A percentile compares a stretch with the other conserved stretches of the same genome.
Conservation (phyloP, 371 early-diverging fungal species). For the Astathelohania contejeani region DNA sequence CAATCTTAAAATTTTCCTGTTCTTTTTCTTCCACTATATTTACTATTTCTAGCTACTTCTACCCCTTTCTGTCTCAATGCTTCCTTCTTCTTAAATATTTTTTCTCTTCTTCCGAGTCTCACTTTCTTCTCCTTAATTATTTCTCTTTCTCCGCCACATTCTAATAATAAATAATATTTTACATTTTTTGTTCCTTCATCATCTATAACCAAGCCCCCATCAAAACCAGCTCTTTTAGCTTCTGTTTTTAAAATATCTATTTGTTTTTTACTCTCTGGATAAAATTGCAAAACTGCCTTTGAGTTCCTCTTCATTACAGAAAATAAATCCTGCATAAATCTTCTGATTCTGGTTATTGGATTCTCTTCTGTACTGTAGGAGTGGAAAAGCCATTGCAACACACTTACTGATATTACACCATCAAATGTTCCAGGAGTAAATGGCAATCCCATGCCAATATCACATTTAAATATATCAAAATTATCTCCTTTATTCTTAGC, state of each 20-base stretch:
- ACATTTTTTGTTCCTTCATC: background rate
- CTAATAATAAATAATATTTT: slow-evolving; percentile 1
- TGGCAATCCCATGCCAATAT: slow-evolving; percentile 80
- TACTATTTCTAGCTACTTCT: slow-evolving; percentile 67
- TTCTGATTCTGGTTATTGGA: slow-evolving; percentile 65
- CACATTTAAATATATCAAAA: slow-evolving; percentile 39
- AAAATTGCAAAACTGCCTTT: slow-evolving; percentile 89
- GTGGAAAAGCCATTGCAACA: slow-evolving; percentile 94
- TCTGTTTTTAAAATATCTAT: slow-evolving; percentile 70
- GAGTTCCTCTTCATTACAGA: slow-evolving; percentile 68
- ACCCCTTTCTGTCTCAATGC: slow-evolving; percentile 64
- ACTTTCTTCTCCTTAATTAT: slow-evolving; percentile 48
- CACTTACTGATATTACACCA: slow-evolving; percentile 88
- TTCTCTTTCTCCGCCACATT: slow-evolving; percentile 40
- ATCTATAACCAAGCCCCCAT: slow-evolving; percentile 83
- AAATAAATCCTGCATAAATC: slow-evolving; percentile 80
- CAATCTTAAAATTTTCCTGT: slow-evolving; percentile 15
- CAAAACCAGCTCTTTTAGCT: slow-evolving; percentile 75
- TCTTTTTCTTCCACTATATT: slow-evolving; percentile 80
- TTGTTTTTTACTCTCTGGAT: slow-evolving; percentile 83
- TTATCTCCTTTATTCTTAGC: slow-evolving; percentile 6
- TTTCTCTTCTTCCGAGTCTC: slow-evolving; percentile 64
- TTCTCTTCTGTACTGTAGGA: slow-evolving; percentile 66
- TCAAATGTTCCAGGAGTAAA: slow-evolving; percentile 90
- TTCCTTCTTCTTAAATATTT: slow-evolving; percentile 77